phyloP scores from a whole-genome alignment of 257 asterid genomes.

The Orobanche coerulescens region DNA sequence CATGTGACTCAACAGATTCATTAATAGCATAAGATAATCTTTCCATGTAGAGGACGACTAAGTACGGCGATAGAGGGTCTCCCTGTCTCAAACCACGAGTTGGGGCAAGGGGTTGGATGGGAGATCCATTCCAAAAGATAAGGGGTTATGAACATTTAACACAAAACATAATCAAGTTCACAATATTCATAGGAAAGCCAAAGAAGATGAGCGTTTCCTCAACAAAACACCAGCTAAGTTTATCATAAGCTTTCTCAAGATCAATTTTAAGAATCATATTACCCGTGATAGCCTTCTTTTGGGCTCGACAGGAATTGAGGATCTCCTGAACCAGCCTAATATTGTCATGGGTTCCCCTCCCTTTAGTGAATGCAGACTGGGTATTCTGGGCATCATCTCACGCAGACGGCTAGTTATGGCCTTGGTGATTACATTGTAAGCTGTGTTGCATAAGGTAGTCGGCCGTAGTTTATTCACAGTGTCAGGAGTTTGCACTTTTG shows the following conservation, averaged over 20 bases:
- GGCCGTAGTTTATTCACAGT: not conserved
- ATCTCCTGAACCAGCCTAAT: not conserved
- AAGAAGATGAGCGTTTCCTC: not conserved
- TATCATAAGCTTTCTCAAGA: too few relatives aligned
- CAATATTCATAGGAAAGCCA: not conserved
- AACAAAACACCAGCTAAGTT: not conserved
- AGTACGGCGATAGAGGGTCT: not conserved
- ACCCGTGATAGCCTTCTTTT: not conserved
- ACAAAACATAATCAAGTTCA: not conserved
- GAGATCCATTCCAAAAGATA: not conserved
- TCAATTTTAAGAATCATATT: too few relatives aligned
- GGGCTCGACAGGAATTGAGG: not conserved
- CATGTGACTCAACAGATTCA: not conserved
- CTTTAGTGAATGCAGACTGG: not conserved
- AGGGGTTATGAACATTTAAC: not conserved
- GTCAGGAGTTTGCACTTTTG: not conserved
- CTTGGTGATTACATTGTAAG: not conserved
- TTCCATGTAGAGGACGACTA: not conserved
- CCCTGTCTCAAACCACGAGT: not conserved
- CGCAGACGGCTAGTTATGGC: not conserved
- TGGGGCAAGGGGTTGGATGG: not conserved
- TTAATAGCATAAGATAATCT: not conserved
- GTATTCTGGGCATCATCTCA: not conserved
- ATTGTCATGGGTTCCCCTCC: too few relatives aligned
- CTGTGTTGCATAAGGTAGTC: not conserved